Conservation (phyloP, 805 yeast genomes). For the Yamadazyma akitaensis region DNA sequence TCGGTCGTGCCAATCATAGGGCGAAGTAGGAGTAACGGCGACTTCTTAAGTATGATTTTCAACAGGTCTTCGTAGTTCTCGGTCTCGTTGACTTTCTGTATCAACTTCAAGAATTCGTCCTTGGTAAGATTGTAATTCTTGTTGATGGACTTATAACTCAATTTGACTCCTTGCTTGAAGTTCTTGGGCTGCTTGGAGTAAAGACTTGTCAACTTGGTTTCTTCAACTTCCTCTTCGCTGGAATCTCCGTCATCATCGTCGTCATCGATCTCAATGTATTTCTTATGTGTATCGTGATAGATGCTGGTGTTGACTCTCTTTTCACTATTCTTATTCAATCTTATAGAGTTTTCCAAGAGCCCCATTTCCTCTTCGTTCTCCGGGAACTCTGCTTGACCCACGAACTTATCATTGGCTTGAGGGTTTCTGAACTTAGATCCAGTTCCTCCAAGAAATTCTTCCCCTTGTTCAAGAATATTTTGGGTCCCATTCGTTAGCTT, state of each 20-base stretch:
- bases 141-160: conserved; percentile 74
- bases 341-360: conserved; percentile 12
- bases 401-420: conserved; percentile 8
- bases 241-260: conserved; percentile 21
- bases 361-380: conserved; percentile 4
- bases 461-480: conserved; percentile 72
- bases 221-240: conserved; percentile 21
- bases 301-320: conserved; percentile 7
- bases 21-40: conserved; percentile 76
- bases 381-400: background rate
- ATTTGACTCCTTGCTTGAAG: conserved; percentile 65
- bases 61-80: conserved; percentile 67
- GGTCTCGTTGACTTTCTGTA: conserved; percentile 59
- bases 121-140: conserved; percentile 64
- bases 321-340: conserved; percentile 8
- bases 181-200: conserved; percentile 83
- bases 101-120: conserved; percentile 57
- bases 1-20: conserved; percentile 94
- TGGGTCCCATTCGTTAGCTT: conserved; percentile 88
- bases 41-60: conserved; percentile 62
- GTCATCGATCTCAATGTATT: conserved; percentile 24
- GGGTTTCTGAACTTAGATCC: conserved; percentile 51
- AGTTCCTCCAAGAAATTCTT: conserved; percentile 71
- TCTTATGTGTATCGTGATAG: conserved; percentile 7
- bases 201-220: conserved; percentile 52